A percentile compares a stretch with the other conserved stretches of the same genome.
Conservation (phyloP, 495 filamentous ascomycete genomes). For the Xylaria longipes region DNA sequence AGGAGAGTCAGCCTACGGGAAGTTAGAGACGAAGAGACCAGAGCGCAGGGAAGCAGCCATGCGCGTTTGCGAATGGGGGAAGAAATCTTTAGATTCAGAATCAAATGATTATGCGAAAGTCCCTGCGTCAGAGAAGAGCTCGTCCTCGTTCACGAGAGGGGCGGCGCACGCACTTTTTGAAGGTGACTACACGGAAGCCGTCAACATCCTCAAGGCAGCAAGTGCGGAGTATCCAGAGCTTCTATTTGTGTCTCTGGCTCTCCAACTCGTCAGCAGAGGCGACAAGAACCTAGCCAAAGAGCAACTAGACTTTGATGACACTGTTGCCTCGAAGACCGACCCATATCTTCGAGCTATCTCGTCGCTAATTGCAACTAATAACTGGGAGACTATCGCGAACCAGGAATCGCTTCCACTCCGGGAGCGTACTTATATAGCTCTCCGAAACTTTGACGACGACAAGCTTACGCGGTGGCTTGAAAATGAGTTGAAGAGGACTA, state of each 20-base stretch:
- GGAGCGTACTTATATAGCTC: conserved; percentile 84
- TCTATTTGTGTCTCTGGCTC: conserved; percentile 59
- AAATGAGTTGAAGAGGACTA: conserved; percentile 64
- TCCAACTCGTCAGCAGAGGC: conserved; percentile 56
- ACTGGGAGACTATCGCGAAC: conserved; percentile 83
- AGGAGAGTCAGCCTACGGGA: conserved; percentile 43
- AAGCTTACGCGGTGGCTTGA: conserved; percentile 76
- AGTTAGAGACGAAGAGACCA: conserved; percentile 65
- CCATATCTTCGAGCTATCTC: conserved; percentile 90
- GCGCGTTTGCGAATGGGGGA: conserved; percentile 80
- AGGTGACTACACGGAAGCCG: conserved; percentile 65
- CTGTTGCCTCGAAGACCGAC: conserved; percentile 63
- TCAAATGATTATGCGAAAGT: conserved; percentile 49
- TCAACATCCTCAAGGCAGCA: conserved; percentile 57
- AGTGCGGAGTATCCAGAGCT: conserved; percentile 56
- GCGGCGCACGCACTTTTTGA: conserved; percentile 80
- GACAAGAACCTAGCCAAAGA: conserved; percentile 38
- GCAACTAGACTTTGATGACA: conserved; percentile 55
- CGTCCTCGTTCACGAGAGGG: conserved; percentile 79
- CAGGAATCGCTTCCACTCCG: conserved; percentile 83
- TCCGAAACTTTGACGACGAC: conserved; percentile 82
- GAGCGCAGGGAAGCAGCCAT: conserved; percentile 74
- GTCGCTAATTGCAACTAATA: conserved; percentile 85
- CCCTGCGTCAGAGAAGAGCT: conserved; percentile 61
- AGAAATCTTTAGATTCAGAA: conserved; percentile 62